Conservation (phyloP, 805 yeast species). For the Wickerhamomyces hampshirensis region DNA sequence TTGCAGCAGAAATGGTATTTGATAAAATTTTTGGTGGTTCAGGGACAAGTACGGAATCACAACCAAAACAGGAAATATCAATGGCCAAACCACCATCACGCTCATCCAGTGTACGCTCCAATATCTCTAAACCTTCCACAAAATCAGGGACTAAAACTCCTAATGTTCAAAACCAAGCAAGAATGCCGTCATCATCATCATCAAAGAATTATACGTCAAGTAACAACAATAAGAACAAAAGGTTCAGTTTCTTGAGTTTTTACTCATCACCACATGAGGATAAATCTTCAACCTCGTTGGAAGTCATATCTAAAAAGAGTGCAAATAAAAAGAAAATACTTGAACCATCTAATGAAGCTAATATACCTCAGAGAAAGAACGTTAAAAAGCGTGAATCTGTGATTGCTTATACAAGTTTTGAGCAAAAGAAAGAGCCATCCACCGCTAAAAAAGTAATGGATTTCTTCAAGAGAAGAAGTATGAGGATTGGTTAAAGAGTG, state of each 20-base stretch:
- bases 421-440: slow-evolving; percentile 50
- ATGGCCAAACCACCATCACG: slow-evolving; percentile 6
- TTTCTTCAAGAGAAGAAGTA: slow-evolving; percentile 66
- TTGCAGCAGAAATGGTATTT: slow-evolving; percentile 25
- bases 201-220: slow-evolving; percentile 6
- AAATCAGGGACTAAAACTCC: slow-evolving; percentile 8
- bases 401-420: slow-evolving; percentile 23
- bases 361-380: slow-evolving; percentile 11
- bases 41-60: not conserved
- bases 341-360: slow-evolving; percentile 23
- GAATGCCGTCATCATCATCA: slow-evolving; percentile 12
- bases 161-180: slow-evolving; percentile 4
- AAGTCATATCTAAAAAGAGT: slow-evolving; percentile 2
- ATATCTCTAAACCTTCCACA: slow-evolving; percentile 12
- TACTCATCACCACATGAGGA: slow-evolving; percentile 18
- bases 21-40: slow-evolving; percentile 25
- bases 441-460: slow-evolving; percentile 77
- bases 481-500: slow-evolving; percentile 19
- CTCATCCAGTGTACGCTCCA: slow-evolving; percentile 13
- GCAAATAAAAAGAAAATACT: slow-evolving; percentile 17
- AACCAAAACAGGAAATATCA: not conserved
- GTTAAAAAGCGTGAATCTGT: slow-evolving; percentile 16
- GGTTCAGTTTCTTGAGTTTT: slow-evolving; percentile 39
- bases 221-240: slow-evolving; percentile 27
- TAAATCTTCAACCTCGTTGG: slow-evolving; percentile 8